phyloP scores from a whole-genome alignment of 371 early-diverging fungal genomes.

The Rhizopus microsporus region DNA sequence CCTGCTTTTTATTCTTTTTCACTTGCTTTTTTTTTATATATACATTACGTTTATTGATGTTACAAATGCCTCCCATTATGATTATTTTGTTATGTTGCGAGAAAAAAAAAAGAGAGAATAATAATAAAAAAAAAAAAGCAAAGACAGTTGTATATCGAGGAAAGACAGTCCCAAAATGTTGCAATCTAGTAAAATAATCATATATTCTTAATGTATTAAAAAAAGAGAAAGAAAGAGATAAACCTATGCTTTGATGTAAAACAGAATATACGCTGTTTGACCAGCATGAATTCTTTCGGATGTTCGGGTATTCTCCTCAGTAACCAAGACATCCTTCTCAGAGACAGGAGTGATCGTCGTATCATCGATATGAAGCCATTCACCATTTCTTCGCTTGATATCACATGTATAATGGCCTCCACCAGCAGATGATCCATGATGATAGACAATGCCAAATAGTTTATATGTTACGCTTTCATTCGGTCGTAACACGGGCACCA shows the following conservation, averaged over 20 bases:
- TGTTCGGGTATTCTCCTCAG: constrained; percentile 46
- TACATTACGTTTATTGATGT: constrained; percentile 26
- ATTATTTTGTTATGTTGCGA: neutral
- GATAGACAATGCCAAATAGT: constrained; percentile 82
- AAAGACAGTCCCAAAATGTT: constrained; percentile 12
- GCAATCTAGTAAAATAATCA: neutral
- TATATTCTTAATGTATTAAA: constrained; percentile 6
- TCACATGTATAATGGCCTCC: constrained; percentile 99
- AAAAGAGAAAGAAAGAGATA: neutral
- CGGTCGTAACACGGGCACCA: constrained; percentile 54
- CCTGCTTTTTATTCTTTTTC: neutral
- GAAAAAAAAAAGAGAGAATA: constrained; percentile 11
- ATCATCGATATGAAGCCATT: constrained; percentile 95
- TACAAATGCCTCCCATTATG: constrained; percentile 29
- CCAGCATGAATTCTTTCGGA: constrained; percentile 45
- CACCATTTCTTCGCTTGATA: constrained; percentile 68
- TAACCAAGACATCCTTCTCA: constrained; percentile 68
- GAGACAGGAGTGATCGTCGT: constrained; percentile 68
- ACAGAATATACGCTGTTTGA: constrained; percentile 52
- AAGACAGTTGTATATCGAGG: neutral
- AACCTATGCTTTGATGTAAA: constrained; percentile 40
- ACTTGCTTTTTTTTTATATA: neutral
- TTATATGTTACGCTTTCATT: constrained; percentile 49
- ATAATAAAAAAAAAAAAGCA: constrained; percentile 3
- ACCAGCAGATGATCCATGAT: constrained; percentile 87